Percentiles rank a stretch among this genome's conserved stretches.
These are phyloP conservation scores for Colletotrichum limetticola DNA, from an alignment of 2,329 filamentous ascomycete species.

Conservation along the genomic window DNA sequence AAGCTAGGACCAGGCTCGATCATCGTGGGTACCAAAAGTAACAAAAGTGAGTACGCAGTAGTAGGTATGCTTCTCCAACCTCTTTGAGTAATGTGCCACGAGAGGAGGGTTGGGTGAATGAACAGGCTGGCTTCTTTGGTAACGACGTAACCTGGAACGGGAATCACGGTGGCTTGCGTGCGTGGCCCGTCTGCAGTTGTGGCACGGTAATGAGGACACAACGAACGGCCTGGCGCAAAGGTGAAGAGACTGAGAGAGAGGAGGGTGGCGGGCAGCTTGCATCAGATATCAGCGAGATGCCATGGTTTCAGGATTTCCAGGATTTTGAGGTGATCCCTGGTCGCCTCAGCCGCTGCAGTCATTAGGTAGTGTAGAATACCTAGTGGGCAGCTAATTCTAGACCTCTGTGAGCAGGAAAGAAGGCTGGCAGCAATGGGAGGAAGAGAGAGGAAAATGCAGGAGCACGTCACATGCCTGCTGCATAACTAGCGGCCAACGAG, in stretches of 20 bases:
- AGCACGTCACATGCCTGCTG: conserved; percentile 31
- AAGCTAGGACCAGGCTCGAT: conserved; percentile 21
- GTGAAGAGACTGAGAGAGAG: background rate
- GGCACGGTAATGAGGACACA: background rate
- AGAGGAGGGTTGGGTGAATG: background rate
- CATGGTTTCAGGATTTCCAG: conserved; percentile 22
- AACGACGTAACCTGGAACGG: background rate
- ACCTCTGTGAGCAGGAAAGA: background rate
- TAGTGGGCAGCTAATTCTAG: conserved; percentile 2
- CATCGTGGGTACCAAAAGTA: too few relatives aligned
- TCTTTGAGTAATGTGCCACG: background rate
- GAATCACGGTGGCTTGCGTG: background rate
- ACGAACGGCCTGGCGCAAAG: background rate
- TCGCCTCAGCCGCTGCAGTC: conserved; percentile 1
- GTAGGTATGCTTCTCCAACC: background rate
- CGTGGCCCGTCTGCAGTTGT: background rate
- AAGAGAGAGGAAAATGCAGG: background rate
- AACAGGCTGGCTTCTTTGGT: background rate
- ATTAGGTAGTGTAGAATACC: conserved; percentile 13
- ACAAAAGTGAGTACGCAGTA: too few relatives aligned
- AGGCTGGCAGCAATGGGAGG: background rate
- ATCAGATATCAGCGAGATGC: conserved; percentile 10
- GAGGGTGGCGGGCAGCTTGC: background rate
- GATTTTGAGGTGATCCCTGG: background rate
- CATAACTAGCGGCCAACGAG: conserved; percentile 24